Conservation (phyloP, 2,329 filamentous ascomycete species). For the Mariannaea elegans region DNA sequence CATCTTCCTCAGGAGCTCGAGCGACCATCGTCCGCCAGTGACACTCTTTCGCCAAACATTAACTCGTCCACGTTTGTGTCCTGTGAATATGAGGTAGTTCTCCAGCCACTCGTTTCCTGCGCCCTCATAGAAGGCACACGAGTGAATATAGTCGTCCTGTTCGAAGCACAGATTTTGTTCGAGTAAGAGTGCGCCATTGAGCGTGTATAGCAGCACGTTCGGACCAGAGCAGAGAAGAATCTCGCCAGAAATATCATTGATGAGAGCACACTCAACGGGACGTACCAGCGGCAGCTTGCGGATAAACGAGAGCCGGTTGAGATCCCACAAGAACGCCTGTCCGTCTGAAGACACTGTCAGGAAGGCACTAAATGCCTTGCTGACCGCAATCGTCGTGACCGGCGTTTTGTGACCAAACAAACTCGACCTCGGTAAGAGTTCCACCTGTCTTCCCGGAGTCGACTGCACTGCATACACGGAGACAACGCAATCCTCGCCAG, state of each 20-base stretch:
- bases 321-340: constrained; percentile 88
- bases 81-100: constrained; percentile 86
- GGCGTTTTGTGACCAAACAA: constrained; percentile 91
- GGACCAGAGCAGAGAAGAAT: constrained; percentile 85
- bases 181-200: constrained; percentile 86
- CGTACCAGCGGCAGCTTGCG: constrained; percentile 71
- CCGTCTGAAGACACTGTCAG: constrained; percentile 85
- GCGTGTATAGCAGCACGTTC: constrained; percentile 79
- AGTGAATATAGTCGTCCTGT: constrained; percentile 78
- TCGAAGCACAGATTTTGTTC: constrained; percentile 80
- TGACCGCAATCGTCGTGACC: constrained; percentile 83
- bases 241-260: constrained; percentile 92
- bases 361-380: constrained; percentile 87
- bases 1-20: constrained; percentile 82
- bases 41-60: constrained; percentile 76
- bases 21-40: constrained; percentile 70
- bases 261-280: constrained; percentile 75
- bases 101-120: constrained; percentile 91
- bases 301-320: constrained; percentile 89
- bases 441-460: constrained; percentile 72
- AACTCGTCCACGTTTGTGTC: constrained; percentile 83
- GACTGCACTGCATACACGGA: constrained; percentile 81
- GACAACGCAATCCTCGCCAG: constrained; percentile 90
- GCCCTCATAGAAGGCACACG: constrained; percentile 93
- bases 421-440: constrained; percentile 79